These are phyloP conservation scores for Boletus mariae DNA, from an alignment of 1,284 basidiomycete species.

Conservation along the genomic window DNA sequence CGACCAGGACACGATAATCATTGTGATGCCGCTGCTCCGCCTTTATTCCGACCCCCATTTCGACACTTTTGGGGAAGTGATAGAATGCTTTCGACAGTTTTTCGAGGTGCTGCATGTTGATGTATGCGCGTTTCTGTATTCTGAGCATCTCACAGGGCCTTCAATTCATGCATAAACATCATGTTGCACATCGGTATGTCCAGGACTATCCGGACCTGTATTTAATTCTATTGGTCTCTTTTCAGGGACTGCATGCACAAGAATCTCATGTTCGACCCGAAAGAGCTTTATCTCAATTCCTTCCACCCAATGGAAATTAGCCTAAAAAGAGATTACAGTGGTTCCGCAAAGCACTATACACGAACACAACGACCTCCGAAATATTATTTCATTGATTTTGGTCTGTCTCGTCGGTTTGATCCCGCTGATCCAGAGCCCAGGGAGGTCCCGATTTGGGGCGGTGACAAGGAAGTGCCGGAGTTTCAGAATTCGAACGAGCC, in stretches of 20 bases:
- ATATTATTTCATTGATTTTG: too few relatives aligned
- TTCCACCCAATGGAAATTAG: slow-evolving; percentile 6
- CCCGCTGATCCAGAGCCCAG: too few relatives aligned
- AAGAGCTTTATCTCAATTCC: slow-evolving; percentile 1
- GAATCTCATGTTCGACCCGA: slow-evolving; percentile 16
- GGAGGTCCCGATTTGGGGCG: too few relatives aligned
- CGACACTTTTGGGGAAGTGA: slow-evolving; percentile 16
- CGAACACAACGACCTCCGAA: slow-evolving; percentile 9
- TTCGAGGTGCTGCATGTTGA: slow-evolving; percentile 10
- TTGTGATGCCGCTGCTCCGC: slow-evolving; percentile 19
- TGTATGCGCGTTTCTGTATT: background rate
- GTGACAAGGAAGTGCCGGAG: too few relatives aligned
- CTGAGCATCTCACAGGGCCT: background rate
- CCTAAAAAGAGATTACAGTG: background rate
- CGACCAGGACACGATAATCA: background rate
- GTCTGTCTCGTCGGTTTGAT: too few relatives aligned
- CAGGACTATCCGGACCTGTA: background rate
- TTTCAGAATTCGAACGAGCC: too few relatives aligned
- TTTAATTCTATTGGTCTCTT: background rate
- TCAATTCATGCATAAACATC: slow-evolving; percentile 1
- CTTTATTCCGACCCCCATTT: slow-evolving; percentile 7
- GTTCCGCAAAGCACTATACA: slow-evolving; percentile 4
- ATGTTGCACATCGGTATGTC: background rate
- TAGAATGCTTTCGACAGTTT: slow-evolving; percentile 16
- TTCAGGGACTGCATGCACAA: slow-evolving; percentile 13